phyloP scores from a whole-genome alignment of 73 alveolate species.

The Uronychia binucleata region DNA sequence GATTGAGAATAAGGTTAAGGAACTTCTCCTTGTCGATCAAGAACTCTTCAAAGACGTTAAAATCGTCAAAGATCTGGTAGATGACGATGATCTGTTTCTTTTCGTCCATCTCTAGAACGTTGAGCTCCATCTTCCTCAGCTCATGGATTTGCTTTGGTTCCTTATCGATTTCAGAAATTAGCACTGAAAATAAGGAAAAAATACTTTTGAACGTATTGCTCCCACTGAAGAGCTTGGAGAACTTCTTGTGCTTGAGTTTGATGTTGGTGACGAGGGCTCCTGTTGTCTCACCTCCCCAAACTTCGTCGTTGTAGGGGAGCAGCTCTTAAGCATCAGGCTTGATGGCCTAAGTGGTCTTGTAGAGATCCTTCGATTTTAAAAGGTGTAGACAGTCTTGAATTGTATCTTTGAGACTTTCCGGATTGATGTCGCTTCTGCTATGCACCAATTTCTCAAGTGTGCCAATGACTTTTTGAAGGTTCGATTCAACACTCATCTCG shows the following conservation, averaged over 20 bases:
- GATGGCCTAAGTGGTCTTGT: background rate
- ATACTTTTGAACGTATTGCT: background rate
- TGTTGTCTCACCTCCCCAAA: background rate
- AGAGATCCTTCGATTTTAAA: background rate
- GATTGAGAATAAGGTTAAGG: background rate
- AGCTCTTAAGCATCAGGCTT: background rate
- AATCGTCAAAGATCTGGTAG: background rate
- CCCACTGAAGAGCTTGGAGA: background rate
- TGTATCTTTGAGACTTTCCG: background rate
- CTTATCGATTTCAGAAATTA: background rate
- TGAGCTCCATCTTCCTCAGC: background rate
- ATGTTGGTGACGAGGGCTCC: background rate
- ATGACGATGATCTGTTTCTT: background rate
- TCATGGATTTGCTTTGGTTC: background rate
- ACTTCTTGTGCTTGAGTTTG: background rate
- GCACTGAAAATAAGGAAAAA: background rate
- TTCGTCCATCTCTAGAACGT: background rate
- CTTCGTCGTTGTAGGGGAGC: background rate
- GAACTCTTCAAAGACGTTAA: background rate
- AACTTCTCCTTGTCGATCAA: background rate
- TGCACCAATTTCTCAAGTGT: too few relatives aligned
- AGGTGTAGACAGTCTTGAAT: background rate
- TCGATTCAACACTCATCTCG: background rate
- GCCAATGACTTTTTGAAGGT: background rate
- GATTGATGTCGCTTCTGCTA: too few relatives aligned